Base-by-base conservation (phyloP, 768 basidiomycete species). In the Macrolepiota albuminosa region DNA sequence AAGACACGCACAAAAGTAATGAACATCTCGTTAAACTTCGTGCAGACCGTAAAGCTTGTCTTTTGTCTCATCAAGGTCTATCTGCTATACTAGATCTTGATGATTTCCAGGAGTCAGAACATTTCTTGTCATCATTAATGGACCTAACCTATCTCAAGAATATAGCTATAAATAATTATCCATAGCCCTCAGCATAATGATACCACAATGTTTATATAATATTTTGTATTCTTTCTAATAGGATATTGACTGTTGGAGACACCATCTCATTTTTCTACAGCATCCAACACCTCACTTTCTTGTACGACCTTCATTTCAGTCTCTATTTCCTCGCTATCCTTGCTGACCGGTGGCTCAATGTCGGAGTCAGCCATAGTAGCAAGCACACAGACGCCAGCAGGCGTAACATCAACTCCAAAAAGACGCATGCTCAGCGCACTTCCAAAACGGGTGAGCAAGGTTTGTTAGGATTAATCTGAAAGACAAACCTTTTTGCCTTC, bases 381-480 rank as follows among this genome's bases (percentile, higher is more conserved):
- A n/a, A 47, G 21, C 21, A 13, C 13, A 13, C 50, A 36, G 18
- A 33, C 4, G 10, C 29, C 37, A 16, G 16, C 81, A 3, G 72
- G 71, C 2, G 89, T 90, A 50, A 95, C 78, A 67, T 97, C 94
- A 51, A 84, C 80, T 1, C 87, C 89, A 67, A 91, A 98, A 10
- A 95, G 76, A 2, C 95, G 87, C 50, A 94, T 75, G 60, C 92
- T 94, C 61, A 98, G 76, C 2, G 93, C 94, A 67, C 95, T 98
- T 61, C 4, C n/a, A 55, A 13, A 42, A 55, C 29, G 49, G 56
- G 54, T 51, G 52, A 43, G 54, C 60, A 37, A 54, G 45, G 21
- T 13, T 11, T 47, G 40, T 29, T 40, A 61, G n/a, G 54, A 13
- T 7, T 24, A n/a, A 31, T 33, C 10, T 4, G 21, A 16, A 13